Percentiles rank a stretch among this genome's conserved stretches.
phyloP scores from a whole-genome alignment of 2,329 filamentous ascomycete genomes.

The Calonectria henricotiae region DNA sequence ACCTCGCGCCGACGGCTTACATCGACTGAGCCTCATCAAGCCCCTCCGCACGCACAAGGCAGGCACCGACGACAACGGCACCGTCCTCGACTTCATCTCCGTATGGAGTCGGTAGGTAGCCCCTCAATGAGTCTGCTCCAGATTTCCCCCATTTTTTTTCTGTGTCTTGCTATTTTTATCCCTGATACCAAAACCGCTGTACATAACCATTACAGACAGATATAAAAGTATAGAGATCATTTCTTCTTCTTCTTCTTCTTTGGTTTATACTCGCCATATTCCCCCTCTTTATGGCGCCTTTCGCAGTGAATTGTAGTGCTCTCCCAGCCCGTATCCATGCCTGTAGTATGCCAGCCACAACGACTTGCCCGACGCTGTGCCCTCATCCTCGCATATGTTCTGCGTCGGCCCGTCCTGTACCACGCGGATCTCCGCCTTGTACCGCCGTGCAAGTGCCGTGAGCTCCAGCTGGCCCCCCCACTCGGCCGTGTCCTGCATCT shows the following conservation, averaged over 20 bases:
- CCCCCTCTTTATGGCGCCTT: constrained; percentile 56
- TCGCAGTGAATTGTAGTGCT: constrained; percentile 95
- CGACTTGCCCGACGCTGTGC: constrained; percentile 67
- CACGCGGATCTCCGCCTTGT: constrained; percentile 86
- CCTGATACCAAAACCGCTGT: constrained; percentile 49
- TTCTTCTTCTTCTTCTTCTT: constrained; percentile 30
- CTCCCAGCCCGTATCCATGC: constrained; percentile 93
- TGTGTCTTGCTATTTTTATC: constrained; percentile 41
- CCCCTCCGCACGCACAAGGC: constrained; percentile 67
- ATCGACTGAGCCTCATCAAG: constrained; percentile 67
- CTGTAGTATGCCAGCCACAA: constrained; percentile 96
- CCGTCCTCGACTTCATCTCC: constrained; percentile 69
- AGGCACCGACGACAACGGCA: constrained; percentile 64
- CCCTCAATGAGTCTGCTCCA: constrained; percentile 11
- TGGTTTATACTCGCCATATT: not conserved
- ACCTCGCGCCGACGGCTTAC: constrained; percentile 60
- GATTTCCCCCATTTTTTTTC: constrained; percentile 33
- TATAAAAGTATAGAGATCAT: constrained; percentile 42
- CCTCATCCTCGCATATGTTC: constrained; percentile 73
- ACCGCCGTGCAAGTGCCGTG: constrained; percentile 85
- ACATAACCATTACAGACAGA: constrained; percentile 47
- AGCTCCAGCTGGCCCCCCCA: constrained; percentile 97
- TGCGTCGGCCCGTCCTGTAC: constrained; percentile 89
- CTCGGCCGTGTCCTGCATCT: constrained; percentile 89
- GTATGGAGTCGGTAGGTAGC: constrained; percentile 64